These are phyloP conservation scores for Imleria badia DNA, from an alignment of 768 basidiomycete species.

Conservation along the genomic window DNA sequence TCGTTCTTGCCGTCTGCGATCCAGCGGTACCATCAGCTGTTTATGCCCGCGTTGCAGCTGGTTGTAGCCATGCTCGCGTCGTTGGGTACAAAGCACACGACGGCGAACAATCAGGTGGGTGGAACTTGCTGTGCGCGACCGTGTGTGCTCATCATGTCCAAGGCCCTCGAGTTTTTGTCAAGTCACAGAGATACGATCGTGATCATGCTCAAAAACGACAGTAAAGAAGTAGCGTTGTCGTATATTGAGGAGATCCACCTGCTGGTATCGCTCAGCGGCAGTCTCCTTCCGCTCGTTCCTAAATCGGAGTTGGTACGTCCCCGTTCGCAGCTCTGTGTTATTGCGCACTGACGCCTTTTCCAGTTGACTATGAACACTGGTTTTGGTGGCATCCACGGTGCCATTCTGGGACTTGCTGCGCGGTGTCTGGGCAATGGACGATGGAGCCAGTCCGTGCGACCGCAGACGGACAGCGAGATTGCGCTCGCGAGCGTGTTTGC, in stretches of 20 bases:
- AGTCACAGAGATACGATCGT: conserved; percentile 83
- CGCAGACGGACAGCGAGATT: conserved; percentile 67
- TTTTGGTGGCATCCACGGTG: conserved; percentile 83
- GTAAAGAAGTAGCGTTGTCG: conserved; percentile 57
- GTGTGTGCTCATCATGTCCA: background rate
- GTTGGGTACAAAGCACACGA: conserved; percentile 66
- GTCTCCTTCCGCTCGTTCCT: conserved; percentile 68
- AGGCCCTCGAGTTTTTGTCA: conserved; percentile 69
- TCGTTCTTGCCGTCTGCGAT: conserved; percentile 87
- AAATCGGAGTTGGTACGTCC: conserved; percentile 71
- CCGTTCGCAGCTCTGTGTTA: too few relatives aligned
- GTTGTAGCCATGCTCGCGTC: conserved; percentile 74
- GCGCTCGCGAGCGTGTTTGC: conserved; percentile 52
- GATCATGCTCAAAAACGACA: conserved; percentile 76
- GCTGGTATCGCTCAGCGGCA: conserved; percentile 68
- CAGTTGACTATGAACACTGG: conserved; percentile 60
- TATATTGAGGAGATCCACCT: conserved; percentile 80
- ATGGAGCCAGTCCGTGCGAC: conserved; percentile 57
- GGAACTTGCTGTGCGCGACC: fast-evolving
- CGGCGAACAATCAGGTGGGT: conserved; percentile 67
- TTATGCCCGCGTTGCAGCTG: conserved; percentile 85
- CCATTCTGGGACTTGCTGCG: conserved; percentile 73
- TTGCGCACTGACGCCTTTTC: too few relatives aligned
- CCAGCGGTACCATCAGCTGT: conserved; percentile 86
- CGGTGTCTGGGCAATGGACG: conserved; percentile 60